These are phyloP conservation scores for Cenchrus americanus DNA, from an alignment of 176 grass and related monocot species.

Conservation along the genomic window DNA sequence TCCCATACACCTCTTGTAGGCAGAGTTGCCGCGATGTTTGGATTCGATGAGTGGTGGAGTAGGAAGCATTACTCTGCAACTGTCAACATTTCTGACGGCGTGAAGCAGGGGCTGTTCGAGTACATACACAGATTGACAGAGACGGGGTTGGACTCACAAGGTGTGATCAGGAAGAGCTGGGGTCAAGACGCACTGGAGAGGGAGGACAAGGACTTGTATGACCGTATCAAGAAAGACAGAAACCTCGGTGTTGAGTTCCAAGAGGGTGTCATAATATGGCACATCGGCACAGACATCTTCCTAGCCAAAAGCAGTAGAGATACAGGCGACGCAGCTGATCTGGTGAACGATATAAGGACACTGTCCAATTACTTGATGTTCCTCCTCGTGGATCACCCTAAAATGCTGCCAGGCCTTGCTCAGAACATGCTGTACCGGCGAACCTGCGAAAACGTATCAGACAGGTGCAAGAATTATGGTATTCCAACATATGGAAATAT, in stretches of 20 bases:
- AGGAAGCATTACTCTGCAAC: neutral
- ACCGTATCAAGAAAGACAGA: neutral
- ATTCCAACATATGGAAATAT: neutral
- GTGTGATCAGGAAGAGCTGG: constrained; percentile 32
- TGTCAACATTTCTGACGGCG: neutral
- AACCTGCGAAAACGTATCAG: neutral
- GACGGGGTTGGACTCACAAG: neutral
- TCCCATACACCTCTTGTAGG: neutral
- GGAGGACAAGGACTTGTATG: neutral
- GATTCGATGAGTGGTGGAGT: constrained; percentile 7
- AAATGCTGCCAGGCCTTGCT: constrained; percentile 32
- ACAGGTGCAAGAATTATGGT: neutral
- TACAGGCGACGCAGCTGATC: neutral
- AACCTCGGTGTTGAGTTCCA: constrained; percentile 29
- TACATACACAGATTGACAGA: neutral
- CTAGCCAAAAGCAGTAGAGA: neutral
- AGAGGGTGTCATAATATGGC: constrained; percentile 36
- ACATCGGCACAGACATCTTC: constrained; percentile 34
- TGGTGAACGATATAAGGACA: neutral
- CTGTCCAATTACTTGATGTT: constrained; percentile 42
- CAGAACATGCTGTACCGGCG: constrained; percentile 32
- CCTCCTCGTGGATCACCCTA: neutral
- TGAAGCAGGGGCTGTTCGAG: neutral
- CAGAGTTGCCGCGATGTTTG: neutral
- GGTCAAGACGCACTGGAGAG: neutral